phyloP scores from a whole-genome alignment of 257 asterid species.

The Solanum pennellii region DNA sequence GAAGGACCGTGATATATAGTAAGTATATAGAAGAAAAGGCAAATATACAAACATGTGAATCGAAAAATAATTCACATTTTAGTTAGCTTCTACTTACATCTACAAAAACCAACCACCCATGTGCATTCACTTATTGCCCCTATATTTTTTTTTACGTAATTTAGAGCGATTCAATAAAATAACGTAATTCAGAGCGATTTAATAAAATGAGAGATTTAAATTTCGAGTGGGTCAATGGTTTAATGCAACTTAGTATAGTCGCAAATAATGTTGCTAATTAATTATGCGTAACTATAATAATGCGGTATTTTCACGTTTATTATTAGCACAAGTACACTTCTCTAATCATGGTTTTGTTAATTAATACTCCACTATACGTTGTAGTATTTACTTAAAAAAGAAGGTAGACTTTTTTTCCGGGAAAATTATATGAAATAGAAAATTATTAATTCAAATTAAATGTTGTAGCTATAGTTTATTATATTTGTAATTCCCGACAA shows the following conservation, averaged over 20 bases:
- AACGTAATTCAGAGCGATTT: accelerated
- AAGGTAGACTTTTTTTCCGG: not conserved
- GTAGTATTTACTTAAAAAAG: not conserved
- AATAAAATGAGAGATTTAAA: not conserved
- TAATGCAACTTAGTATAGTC: not conserved
- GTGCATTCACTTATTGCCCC: slow-evolving; percentile 15
- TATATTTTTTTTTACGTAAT: not conserved
- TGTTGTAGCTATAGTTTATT: too few relatives aligned
- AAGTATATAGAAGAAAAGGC: not conserved
- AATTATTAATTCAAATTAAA: too few relatives aligned
- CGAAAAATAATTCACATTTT: not conserved
- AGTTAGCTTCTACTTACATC: not conserved
- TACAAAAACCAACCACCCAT: slow-evolving; percentile 8
- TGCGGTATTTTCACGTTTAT: not conserved
- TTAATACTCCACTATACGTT: not conserved
- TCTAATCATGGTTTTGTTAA: not conserved
- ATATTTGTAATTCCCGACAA: too few relatives aligned
- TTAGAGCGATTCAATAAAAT: accelerated
- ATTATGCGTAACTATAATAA: not conserved
- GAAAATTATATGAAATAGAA: too few relatives aligned
- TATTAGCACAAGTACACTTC: not conserved
- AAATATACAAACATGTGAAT: slow-evolving; percentile 14
- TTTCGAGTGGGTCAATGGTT: not conserved
- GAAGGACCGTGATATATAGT: not conserved
- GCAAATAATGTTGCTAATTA: not conserved